phyloP scores from a whole-genome alignment of 106 monocot species.

The Gastrodia elata region DNA sequence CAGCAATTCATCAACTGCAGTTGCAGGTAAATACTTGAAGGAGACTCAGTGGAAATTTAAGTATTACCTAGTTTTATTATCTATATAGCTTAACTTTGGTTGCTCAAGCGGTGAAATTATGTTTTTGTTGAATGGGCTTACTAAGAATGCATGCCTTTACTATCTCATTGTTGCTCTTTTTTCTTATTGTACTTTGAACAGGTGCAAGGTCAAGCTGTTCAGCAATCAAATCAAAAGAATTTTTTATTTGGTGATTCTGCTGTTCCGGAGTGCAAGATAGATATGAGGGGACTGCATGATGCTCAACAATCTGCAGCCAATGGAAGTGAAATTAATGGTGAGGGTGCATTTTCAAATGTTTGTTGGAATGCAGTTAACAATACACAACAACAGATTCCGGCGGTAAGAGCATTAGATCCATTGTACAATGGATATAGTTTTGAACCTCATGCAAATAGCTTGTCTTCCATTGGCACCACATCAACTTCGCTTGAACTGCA shows the following conservation, averaged over 20 bases:
- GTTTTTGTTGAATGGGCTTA: too few species aligned
- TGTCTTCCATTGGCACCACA: neutral
- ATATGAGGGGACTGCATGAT: neutral
- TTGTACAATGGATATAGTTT: neutral
- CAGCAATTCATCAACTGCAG: conserved; percentile 23
- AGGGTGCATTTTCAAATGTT: neutral
- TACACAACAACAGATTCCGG: neutral
- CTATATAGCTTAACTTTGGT: too few species aligned
- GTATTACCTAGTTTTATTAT: too few species aligned
- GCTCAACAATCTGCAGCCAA: neutral
- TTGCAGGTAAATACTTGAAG: conserved; percentile 23
- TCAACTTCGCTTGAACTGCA: neutral
- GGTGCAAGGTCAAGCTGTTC: neutral
- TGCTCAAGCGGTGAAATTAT: too few species aligned
- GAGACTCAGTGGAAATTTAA: too few species aligned
- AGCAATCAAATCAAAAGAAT: neutral
- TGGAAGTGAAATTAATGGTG: neutral
- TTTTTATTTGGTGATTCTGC: neutral
- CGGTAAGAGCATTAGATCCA: neutral
- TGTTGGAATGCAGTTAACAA: neutral
- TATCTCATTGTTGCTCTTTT: too few species aligned
- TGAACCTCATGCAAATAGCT: neutral
- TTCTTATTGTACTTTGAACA: neutral
- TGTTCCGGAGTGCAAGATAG: neutral
- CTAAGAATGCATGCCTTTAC: too few species aligned